Percentiles rank a stretch among this genome's conserved stretches.
These are phyloP conservation scores for Amaranthus palmeri DNA, from an alignment of 148 eudicot genomes.

Conservation along the genomic window DNA sequence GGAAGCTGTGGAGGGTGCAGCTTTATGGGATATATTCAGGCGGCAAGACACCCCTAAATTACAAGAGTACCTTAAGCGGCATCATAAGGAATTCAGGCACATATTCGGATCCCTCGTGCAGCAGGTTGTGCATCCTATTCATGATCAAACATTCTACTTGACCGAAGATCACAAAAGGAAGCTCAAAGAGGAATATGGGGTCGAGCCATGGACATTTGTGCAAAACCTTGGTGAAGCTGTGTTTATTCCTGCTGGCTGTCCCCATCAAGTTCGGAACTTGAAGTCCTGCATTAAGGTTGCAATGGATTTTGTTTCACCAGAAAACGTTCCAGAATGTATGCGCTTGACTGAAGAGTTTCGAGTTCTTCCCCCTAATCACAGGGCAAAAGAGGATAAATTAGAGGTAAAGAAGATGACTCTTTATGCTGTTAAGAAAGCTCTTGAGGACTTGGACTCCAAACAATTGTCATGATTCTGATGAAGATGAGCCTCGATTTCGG, in stretches of 20 bases:
- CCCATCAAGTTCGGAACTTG: conserved; percentile 59
- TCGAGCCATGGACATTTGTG: conserved; percentile 61
- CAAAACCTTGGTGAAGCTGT: conserved; percentile 54
- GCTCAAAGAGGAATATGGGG: conserved; percentile 51
- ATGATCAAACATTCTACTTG: conserved; percentile 55
- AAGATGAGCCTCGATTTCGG: conserved; percentile 1
- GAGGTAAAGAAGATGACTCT: conserved; percentile 47
- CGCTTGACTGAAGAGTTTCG: conserved; percentile 47
- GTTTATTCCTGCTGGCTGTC: conserved; percentile 64
- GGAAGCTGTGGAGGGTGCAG: conserved; percentile 39
- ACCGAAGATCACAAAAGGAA: conserved; percentile 47
- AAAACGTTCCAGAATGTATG: conserved; percentile 44
- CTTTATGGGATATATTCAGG: conserved; percentile 60
- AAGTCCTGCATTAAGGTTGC: conserved; percentile 57
- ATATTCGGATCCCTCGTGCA: conserved; percentile 40
- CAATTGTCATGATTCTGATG: neutral
- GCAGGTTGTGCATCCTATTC: conserved; percentile 51
- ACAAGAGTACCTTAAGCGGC: conserved; percentile 46
- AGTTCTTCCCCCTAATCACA: conserved; percentile 37
- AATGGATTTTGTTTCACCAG: conserved; percentile 49
- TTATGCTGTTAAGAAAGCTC: conserved; percentile 34
- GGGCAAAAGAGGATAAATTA: conserved; percentile 46
- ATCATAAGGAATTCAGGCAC: conserved; percentile 63
- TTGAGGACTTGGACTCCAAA: conserved; percentile 32
- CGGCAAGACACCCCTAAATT: conserved; percentile 45